Base-by-base conservation (phyloP, 2,329 filamentous ascomycete genomes). In the Trichoderma guizhouense region DNA sequence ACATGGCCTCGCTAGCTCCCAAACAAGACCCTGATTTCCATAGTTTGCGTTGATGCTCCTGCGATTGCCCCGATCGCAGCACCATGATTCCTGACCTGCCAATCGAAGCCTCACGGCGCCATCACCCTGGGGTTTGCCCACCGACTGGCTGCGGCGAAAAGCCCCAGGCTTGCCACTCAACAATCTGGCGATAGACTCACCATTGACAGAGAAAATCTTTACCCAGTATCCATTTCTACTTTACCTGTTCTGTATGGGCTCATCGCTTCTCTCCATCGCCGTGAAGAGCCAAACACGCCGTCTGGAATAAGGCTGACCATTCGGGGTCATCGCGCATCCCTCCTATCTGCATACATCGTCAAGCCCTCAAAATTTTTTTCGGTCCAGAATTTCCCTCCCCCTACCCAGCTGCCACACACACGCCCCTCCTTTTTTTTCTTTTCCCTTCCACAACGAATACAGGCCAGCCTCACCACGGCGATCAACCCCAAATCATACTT, bases 11-110 rank as follows among this genome's bases (percentile, higher is more conserved):
- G 8, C 43, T 53, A 53, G 67, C 51, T 68, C 34, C 51, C 53
- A 58, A 47, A 30, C 28, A 51, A 61, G 66, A 69, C 66, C 66
- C 66, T 69, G 66, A 69, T 69, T 69, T 69, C 58, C 60, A 36
- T 68, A 28, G 47, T 43, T 64, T 69, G 64, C 58, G 14, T 34
- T 72, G 65, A 72, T 72, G 60, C 43, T 61, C 47, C 43, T 72
- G 71, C 71, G 21, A 72, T 69, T 61, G 58, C 43, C 34, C 71
- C 71, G 71, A 72, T 72, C 71, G 53, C 58, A 43, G 28, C 51
- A 43, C 28, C 12, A 24, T 68, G 57, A 34, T 21, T 53, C 51
- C 47, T 34, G 24, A 5, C 69, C 30, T 28, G 26, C 47, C 7
- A 63, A 72, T 72, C 71, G 65, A 58, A 64, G 55, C 65, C 58